Percentiles rank a stretch among this genome's conserved stretches.
Conservation (phyloP, 1,139 yeast genomes). For the Spathaspora sp. region DNA sequence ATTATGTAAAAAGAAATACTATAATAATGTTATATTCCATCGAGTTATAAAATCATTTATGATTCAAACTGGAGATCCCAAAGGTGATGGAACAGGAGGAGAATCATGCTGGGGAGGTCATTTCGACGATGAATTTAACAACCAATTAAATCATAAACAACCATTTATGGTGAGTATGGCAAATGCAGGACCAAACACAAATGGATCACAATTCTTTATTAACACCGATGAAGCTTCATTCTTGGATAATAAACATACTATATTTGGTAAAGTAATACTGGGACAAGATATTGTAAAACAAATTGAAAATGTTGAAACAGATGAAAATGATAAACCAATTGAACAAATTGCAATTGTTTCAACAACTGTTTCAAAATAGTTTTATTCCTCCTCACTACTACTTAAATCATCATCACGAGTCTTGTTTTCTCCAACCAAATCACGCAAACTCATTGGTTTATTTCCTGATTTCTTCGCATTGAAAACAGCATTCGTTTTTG, state of each 20-base stretch:
- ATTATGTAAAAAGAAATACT: constrained; percentile 57
- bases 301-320: constrained; percentile 16
- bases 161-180: constrained; percentile 96
- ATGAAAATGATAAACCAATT: constrained; percentile 20
- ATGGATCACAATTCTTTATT: constrained; percentile 93
- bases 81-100: constrained; percentile 89
- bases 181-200: constrained; percentile 91
- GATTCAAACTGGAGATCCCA: constrained; percentile 97
- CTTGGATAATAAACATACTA: constrained; percentile 89
- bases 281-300: constrained; percentile 29
- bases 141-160: constrained; percentile 68
- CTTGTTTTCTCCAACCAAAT: constrained; percentile 28
- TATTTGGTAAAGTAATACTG: constrained; percentile 45
- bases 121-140: constrained; percentile 88
- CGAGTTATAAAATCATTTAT: constrained; percentile 87
- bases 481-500: constrained; percentile 4
- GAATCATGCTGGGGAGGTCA: constrained; percentile 95
- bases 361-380: constrained; percentile 12
- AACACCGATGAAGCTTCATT: constrained; percentile 79
- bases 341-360: constrained; percentile 23
- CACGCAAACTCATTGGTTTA: constrained; percentile 43
- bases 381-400: constrained; percentile 42
- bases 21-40: constrained; percentile 83
- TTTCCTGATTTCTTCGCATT: constrained; percentile 1
- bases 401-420: constrained; percentile 27